These are phyloP conservation scores for Moesziomyces globuligerus DNA, from an alignment of 1,284 basidiomycete genomes.

Conservation along the genomic window DNA sequence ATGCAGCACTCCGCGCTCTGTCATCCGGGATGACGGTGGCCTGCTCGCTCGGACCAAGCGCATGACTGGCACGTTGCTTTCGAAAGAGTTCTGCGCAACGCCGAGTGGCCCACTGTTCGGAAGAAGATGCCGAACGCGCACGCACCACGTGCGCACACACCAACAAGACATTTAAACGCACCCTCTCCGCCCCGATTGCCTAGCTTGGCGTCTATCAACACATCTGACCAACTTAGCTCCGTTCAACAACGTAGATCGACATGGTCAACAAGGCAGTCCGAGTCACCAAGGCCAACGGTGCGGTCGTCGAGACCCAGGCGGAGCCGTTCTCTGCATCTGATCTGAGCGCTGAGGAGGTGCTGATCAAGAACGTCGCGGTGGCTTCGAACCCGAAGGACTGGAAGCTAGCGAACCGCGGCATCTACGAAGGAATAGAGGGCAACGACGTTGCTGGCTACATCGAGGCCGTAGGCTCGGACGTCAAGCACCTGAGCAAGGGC, in stretches of 20 bases:
- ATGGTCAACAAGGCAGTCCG: conserved; percentile 39
- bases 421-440: conserved; percentile 53
- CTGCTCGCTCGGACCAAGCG: neutral
- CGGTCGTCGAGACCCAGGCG: conserved; percentile 23
- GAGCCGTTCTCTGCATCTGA: conserved; percentile 18
- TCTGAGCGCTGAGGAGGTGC: conserved; percentile 54
- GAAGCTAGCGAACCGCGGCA: conserved; percentile 47
- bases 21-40: neutral
- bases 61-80: too few relatives aligned
- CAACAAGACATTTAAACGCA: neutral
- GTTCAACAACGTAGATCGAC: neutral
- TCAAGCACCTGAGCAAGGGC: conserved; percentile 57
- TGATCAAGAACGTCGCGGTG: conserved; percentile 67
- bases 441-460: conserved; percentile 64
- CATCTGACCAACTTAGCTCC: neutral
- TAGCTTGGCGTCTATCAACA: too few relatives aligned
- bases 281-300: conserved; percentile 29
- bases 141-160: too few relatives aligned
- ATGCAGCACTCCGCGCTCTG: too few relatives aligned
- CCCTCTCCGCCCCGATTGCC: too few relatives aligned
- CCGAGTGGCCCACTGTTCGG: too few relatives aligned
- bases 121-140: too few relatives aligned
- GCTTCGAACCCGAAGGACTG: conserved; percentile 67
- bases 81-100: too few relatives aligned
- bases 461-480: conserved; percentile 30